These are phyloP conservation scores for Buxus sempervirens DNA, from an alignment of 164 flowering plant genomes.

Conservation along the genomic window DNA sequence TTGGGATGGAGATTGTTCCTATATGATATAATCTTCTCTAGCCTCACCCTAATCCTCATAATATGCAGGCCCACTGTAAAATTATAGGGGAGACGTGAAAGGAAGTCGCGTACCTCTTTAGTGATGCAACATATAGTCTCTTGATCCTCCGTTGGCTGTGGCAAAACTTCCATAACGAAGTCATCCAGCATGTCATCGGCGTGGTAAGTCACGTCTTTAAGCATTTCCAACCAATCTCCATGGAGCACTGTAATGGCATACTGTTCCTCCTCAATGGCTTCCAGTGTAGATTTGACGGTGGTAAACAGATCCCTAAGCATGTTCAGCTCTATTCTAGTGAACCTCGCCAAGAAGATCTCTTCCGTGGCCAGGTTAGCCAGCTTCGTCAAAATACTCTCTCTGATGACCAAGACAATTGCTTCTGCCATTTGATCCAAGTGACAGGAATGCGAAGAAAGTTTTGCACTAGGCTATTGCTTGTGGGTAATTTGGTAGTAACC, in stretches of 20 bases:
- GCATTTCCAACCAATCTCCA: conserved; percentile 11
- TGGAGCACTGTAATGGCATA: not conserved
- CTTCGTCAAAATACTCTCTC: too few species aligned
- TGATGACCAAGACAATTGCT: too few species aligned
- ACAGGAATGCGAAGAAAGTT: too few species aligned
- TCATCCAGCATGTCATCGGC: conserved; percentile 10
- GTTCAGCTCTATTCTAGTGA: not conserved
- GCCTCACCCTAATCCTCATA: too few species aligned
- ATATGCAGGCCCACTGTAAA: not conserved
- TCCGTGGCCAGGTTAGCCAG: too few species aligned
- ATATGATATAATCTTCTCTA: not conserved
- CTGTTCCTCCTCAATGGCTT: not conserved
- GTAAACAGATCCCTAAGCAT: not conserved
- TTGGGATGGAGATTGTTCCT: not conserved
- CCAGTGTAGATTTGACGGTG: not conserved
- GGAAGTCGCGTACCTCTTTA: not conserved
- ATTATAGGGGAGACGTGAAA: not conserved
- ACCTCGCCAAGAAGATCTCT: too few species aligned
- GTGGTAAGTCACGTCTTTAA: conserved; percentile 3
- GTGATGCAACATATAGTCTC: not conserved
- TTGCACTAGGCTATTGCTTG: too few species aligned
- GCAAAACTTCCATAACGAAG: not conserved
- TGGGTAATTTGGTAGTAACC: too few species aligned
- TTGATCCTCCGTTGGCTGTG: not conserved
- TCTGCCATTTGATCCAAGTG: too few species aligned